Evolutionary conservation across 1,139 yeast species (phyloP).

Genomic region (Candida dubliniensis): DNA sequence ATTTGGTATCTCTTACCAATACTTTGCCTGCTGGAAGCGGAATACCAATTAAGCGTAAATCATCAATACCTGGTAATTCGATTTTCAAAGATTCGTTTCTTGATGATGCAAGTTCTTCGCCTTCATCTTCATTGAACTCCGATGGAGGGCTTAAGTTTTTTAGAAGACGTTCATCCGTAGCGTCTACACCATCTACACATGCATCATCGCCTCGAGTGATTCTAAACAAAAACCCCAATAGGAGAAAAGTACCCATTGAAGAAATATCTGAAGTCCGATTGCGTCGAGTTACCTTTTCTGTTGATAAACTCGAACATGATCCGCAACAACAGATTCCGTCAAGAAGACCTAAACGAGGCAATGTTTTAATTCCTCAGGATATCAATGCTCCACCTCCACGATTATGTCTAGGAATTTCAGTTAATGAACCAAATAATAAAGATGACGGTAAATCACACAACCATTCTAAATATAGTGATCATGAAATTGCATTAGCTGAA

Average conservation of each 20-base stretch:
- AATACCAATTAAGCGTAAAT: constrained; percentile 15
- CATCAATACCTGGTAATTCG: constrained; percentile 10
- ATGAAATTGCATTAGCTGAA: constrained; percentile 53
- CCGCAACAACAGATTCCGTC: constrained; percentile 97
- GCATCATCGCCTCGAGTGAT: constrained; percentile 31
- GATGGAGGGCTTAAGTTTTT: constrained; percentile 11
- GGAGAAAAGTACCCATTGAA: constrained; percentile 36
- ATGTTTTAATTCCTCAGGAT: constrained; percentile 76
- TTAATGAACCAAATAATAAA: constrained; percentile 24
- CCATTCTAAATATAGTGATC: constrained; percentile 37
- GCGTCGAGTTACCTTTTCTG: constrained; percentile 72
- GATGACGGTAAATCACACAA: constrained; percentile 6
- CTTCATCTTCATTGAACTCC: constrained; percentile 1
- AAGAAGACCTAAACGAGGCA: constrained; percentile 76
- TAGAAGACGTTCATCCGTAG: constrained; percentile 15
- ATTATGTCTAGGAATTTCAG: constrained; percentile 61
- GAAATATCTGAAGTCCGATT: constrained; percentile 41
- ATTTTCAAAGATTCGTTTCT: constrained; percentile 15
- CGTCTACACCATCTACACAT: constrained; percentile 19
- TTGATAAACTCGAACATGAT: constrained; percentile 66
- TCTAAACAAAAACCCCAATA: constrained; percentile 48
- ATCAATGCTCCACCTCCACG: constrained; percentile 61
- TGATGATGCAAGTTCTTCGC: constrained; percentile 7
- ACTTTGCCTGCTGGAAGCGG: constrained; percentile 24
- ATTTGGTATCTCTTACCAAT: constrained; percentile 22